Percentiles rank a stretch among this genome's conserved stretches.
Conservation (phyloP, 352 stramenopile species). For the Hyaloperonospora arabidopsidis region DNA sequence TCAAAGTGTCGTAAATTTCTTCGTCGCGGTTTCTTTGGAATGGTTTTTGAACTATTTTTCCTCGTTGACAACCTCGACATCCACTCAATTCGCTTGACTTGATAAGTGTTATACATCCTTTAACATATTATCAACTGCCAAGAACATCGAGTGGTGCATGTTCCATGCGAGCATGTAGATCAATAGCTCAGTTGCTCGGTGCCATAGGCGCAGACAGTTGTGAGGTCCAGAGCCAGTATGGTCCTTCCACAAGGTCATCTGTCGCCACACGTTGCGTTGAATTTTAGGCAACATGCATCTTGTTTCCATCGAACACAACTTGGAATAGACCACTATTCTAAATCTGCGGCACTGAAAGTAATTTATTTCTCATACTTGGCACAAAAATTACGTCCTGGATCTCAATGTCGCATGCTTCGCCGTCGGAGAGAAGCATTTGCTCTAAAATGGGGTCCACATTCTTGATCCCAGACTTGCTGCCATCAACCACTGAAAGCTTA, state of each 20-base stretch:
- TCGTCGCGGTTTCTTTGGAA: no score
- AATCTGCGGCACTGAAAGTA: constrained; percentile 7
- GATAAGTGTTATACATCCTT: background rate
- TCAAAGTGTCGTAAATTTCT: background rate
- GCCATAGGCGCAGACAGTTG: background rate
- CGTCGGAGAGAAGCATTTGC: background rate
- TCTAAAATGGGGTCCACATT: no score
- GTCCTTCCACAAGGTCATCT: constrained; percentile 10
- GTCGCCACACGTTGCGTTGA: constrained; percentile 12
- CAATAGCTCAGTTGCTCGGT: no score
- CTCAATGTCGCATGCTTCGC: constrained; percentile 5
- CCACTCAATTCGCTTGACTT: background rate
- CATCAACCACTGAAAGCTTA: no score
- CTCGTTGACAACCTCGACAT: background rate
- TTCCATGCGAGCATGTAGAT: background rate
- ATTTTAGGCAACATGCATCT: constrained; percentile 12
- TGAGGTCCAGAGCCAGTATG: constrained; percentile 12
- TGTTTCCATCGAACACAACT: constrained; percentile 12
- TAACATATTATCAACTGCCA: background rate
- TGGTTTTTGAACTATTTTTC: background rate
- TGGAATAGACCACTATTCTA: constrained; percentile 12
- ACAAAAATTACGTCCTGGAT: constrained; percentile 14
- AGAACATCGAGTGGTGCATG: background rate
- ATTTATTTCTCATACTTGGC: constrained; percentile 13
- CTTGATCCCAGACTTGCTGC: no score